A percentile compares a stretch with the other conserved stretches of the same genome.
These are phyloP conservation scores for Annulohypoxylon stygium DNA, from an alignment of 495 filamentous ascomycete species.

Conservation along the genomic window DNA sequence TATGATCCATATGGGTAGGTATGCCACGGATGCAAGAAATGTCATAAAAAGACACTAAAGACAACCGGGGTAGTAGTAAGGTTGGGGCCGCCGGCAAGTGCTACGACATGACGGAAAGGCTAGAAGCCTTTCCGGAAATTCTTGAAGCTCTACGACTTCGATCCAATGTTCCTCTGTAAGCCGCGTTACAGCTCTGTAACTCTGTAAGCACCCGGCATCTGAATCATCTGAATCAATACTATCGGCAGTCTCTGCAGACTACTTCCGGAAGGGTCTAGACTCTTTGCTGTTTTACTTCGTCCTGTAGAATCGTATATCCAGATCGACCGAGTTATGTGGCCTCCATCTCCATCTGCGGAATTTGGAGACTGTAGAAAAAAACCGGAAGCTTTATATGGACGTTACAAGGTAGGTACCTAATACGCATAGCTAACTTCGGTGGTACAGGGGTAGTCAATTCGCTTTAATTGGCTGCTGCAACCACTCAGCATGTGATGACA, in stretches of 20 bases:
- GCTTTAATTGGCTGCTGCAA: conserved; percentile 18
- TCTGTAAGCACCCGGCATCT: conserved; percentile 46
- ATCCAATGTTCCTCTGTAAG: conserved; percentile 11
- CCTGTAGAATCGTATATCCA: conserved; percentile 26
- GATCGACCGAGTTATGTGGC: conserved; percentile 7
- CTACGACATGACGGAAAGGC: conserved; percentile 19
- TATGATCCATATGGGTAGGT: too few species aligned
- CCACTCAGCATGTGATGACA: conserved; percentile 34
- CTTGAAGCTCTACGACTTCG: background rate
- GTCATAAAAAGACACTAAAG: conserved; percentile 5
- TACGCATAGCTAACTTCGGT: background rate
- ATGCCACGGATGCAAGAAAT: conserved; percentile 6
- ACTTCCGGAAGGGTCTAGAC: conserved; percentile 39
- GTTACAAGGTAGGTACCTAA: conserved; percentile 11
- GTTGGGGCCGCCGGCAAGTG: conserved; percentile 35
- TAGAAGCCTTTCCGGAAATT: conserved; percentile 21
- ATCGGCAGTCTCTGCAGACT: conserved; percentile 8
- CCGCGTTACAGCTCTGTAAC: conserved; percentile 35
- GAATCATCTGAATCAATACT: conserved; percentile 33
- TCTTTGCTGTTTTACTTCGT: conserved; percentile 13
- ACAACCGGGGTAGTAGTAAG: conserved; percentile 38
- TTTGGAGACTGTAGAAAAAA: conserved; percentile 43
- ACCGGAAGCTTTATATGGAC: conserved; percentile 28
- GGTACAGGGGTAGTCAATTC: conserved; percentile 10
- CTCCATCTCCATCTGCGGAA: conserved; percentile 47